Base-by-base conservation (phyloP, 108 stramenopile species). In the Mayamaea pseudoterrestris region DNA sequence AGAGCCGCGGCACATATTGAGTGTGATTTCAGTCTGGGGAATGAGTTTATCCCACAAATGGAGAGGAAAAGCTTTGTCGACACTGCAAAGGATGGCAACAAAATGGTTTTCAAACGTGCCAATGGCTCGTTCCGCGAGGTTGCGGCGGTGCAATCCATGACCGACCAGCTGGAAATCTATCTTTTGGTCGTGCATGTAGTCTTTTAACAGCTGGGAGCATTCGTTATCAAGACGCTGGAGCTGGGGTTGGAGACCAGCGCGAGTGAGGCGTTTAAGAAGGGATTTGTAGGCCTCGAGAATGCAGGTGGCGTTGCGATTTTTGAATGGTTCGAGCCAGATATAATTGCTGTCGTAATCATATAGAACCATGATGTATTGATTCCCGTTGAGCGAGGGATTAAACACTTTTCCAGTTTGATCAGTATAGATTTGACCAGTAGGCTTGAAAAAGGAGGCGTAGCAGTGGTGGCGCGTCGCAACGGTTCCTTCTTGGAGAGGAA, bases 111-210 rank as follows among this genome's bases (percentile, higher is more conserved):
- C 63, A 50, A 66, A 74, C 17, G 69, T 74, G 9, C 43, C 41
- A 8, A 74, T 74, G 24, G 70, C 70, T 1, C 63, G 57, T 47
- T 77, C 68, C 1, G 76, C 76, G n/a, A 53, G 44, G 57, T 77
- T 76, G 23, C 47, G 35, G 29, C 59, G 45, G 40, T 60, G 63
- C 20, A 45, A 31, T 16, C 35, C 35, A 6, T 65, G 62, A 44
- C 69, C 65, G n/a, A 46, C 57, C 11, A 70, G 42, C 43, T 76
- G 68, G 25, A 21, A 26, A 24, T 45, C 30, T 5, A 47, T 35
- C 20, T 54, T 24, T 2, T 46, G 21, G 3, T 25, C 37, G 34
- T n/a, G 13, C 24, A 55, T 31, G 25, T 23, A 57, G 2, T 31
- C 22, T 22, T 57, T 45, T 26, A 65, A 37, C 1, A 13, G 17